Evolutionary conservation across 2,329 filamentous ascomycete species (phyloP), one percentile per base, ranked within the genome.

Genomic region (Pseudogymnoascus sp.): DNA sequence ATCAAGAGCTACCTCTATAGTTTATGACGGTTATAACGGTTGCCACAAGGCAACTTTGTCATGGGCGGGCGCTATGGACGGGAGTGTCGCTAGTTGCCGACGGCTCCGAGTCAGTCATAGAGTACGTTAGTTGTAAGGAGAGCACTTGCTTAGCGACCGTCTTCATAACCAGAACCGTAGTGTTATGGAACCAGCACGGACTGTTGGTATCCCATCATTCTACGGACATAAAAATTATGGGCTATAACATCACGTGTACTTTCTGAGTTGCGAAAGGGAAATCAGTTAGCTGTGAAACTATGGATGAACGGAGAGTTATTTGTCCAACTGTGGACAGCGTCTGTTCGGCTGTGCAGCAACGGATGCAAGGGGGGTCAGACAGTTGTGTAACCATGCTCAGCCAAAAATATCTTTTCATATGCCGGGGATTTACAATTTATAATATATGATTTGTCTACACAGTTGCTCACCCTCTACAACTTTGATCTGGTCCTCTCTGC

Each of bases 401-500:
- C 15, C 23, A 17, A 28, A 28, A 50, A 50, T 31, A 5, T 17
- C 26, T n/a, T 17, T 53, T 53, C 23, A 53, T 53, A 31, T 31
- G 9, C 8, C 1, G 13, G 19, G 40, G 7, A 4, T 44, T 17
- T 15, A n/a, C 11, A 23, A 15, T 50, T n/a, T n/a, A 11, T 3
- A 42, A 53, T 53, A 31, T 53, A 31, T 31, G 15, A 8, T 53
- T 53, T 28, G 47, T 31, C 47, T 53, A 31, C n/a, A 53, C 10
- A 31, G 42, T 11, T 13, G 21, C 21, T 44, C 40, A 19, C 40
- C 1, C 19, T 31, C 47, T 53, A 53, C 13, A 53, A 11, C 23
- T 31, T 53, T 31, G 26, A 53, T 9, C 9, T 53, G 2, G 47
- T 31, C 36, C 59, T 64, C 64, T 38, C 61, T 5, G 65, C 74